Evolutionary conservation across 2,329 filamentous ascomycete species (phyloP).

Genomic region (Colletotrichum godetiae): DNA sequence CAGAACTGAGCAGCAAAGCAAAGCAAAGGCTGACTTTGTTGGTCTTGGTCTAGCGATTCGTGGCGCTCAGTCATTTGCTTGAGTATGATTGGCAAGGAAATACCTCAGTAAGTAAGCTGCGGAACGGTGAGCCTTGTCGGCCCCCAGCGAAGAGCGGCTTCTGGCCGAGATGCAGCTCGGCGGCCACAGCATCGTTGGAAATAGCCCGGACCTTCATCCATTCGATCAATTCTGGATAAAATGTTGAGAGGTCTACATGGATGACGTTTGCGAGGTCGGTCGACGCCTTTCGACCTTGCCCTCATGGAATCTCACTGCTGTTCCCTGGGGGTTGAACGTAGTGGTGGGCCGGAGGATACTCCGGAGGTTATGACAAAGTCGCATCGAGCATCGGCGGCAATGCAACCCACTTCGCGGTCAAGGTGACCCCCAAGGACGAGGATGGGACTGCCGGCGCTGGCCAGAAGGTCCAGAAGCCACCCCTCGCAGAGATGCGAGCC

Average conservation of each 20-base stretch:
- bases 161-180: conserved; percentile 15
- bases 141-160: conserved; percentile 1
- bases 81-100: background rate
- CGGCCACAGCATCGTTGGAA: conserved; percentile 10
- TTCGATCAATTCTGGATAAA: background rate
- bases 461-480: background rate
- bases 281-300: background rate
- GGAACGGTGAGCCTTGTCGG: background rate
- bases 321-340: background rate
- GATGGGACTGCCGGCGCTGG: conserved; percentile 4
- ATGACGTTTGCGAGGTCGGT: background rate
- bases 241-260: conserved; percentile 18
- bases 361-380: background rate
- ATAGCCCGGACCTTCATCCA: background rate
- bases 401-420: conserved; percentile 2
- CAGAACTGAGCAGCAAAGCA: background rate
- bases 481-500: conserved; percentile 25
- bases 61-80: conserved; percentile 18
- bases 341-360: background rate
- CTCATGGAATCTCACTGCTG: background rate
- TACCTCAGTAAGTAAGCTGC: background rate
- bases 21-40: background rate
- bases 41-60: background rate
- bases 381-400: background rate
- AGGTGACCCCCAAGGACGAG: background rate